These are phyloP conservation scores for Lithohypha guttulata DNA, from an alignment of 2,329 filamentous ascomycete genomes.

Conservation along the genomic window DNA sequence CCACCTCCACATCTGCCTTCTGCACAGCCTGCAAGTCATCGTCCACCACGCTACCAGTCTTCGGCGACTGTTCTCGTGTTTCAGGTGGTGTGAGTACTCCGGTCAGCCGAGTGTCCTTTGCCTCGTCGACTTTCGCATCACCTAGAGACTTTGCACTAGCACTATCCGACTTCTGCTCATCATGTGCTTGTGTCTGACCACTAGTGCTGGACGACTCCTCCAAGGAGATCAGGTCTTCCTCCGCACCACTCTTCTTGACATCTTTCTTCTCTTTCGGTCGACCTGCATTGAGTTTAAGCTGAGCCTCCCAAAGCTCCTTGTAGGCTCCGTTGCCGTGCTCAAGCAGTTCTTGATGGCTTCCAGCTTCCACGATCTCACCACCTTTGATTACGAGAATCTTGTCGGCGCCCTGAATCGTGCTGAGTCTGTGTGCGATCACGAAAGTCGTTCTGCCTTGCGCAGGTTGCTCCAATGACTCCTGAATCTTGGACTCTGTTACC, in stretches of 20 bases:
- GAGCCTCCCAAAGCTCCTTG: conserved; percentile 54
- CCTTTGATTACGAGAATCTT: conserved; percentile 55
- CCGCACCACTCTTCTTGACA: not conserved
- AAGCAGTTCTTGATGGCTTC: conserved; percentile 50
- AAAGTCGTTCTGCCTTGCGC: conserved; percentile 42
- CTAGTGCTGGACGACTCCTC: not conserved
- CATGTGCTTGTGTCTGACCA: not conserved
- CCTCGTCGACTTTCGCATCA: not conserved
- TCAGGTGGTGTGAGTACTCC: not conserved
- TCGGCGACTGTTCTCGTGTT: not conserved
- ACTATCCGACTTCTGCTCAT: not conserved
- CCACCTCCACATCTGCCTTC: not conserved
- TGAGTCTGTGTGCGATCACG: conserved; percentile 38
- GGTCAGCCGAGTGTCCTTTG: not conserved
- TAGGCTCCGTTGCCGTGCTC: conserved; percentile 48
- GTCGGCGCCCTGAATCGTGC: conserved; percentile 42
- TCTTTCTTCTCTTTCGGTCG: conserved; percentile 1
- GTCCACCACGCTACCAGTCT: not conserved
- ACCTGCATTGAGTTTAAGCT: conserved; percentile 24
- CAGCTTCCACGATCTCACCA: conserved; percentile 53
- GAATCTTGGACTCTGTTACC: conserved; percentile 36
- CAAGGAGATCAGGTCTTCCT: conserved; percentile 1
- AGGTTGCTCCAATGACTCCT: conserved; percentile 37
- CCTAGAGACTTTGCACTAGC: not conserved
- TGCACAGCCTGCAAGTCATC: not conserved